phyloP scores from a whole-genome alignment of 345 rosid species.

The Populus davidiana region DNA sequence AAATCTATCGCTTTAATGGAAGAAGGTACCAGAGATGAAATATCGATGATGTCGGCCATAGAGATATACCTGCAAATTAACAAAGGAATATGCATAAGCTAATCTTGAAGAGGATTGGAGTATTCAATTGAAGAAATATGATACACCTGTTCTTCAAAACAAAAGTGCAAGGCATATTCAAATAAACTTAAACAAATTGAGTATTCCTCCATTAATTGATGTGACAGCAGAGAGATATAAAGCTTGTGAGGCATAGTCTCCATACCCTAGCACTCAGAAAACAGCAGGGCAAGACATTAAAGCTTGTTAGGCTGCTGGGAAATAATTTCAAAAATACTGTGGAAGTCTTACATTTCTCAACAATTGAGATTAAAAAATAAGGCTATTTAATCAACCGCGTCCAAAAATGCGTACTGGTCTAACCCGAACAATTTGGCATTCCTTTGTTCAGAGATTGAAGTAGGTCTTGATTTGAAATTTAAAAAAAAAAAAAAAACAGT shows the following conservation, averaged over 20 bases:
- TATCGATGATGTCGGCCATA: slow-evolving; percentile 75
- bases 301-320: too few species aligned
- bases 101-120: neutral
- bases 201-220: neutral
- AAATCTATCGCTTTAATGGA: slow-evolving; percentile 68
- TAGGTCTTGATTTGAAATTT: neutral
- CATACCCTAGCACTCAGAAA: neutral
- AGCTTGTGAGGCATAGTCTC: neutral
- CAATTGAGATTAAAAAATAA: neutral
- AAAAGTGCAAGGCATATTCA: neutral
- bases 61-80: slow-evolving; percentile 62
- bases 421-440: neutral
- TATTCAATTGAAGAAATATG: neutral
- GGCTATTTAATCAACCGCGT: neutral
- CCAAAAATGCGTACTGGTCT: neutral
- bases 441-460: neutral
- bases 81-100: neutral
- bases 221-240: neutral
- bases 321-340: too few species aligned
- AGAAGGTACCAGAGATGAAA: slow-evolving; percentile 59
- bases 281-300: neutral
- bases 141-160: neutral
- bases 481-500: neutral
- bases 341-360: neutral
- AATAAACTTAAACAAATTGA: neutral